phyloP scores from a whole-genome alignment of 306 rosid species.

The Vicia faba region DNA sequence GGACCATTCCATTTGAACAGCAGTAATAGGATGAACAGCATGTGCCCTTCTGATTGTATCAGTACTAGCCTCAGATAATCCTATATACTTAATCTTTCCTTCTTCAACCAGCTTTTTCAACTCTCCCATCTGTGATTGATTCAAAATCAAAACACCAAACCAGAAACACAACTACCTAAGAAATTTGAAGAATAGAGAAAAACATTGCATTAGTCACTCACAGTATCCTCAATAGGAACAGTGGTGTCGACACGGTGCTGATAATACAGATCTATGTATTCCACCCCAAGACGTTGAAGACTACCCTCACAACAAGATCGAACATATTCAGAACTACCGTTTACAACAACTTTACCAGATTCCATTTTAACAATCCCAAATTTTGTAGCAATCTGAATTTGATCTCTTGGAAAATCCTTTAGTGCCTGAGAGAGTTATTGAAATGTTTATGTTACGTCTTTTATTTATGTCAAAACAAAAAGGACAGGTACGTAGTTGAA shows the following conservation, averaged over 20 bases:
- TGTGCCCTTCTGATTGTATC: conserved; percentile 78
- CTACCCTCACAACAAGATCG: conserved; percentile 79
- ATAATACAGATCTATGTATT: conserved; percentile 84
- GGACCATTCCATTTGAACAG: conserved; percentile 77
- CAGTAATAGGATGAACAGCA: conserved; percentile 79
- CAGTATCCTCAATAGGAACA: conserved; percentile 82
- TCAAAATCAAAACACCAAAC: conserved; percentile 31
- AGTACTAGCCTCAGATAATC: conserved; percentile 68
- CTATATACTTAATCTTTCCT: conserved; percentile 68
- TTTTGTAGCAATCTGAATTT: conserved; percentile 78
- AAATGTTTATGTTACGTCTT: not conserved
- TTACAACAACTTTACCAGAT: conserved; percentile 37
- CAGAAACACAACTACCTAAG: not conserved
- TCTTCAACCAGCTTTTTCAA: conserved; percentile 65
- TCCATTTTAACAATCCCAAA: conserved; percentile 63
- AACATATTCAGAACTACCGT: conserved; percentile 82
- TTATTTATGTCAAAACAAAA: not conserved
- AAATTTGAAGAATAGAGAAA: conserved; percentile 4
- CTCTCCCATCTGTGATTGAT: conserved; percentile 56
- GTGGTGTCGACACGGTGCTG: conserved; percentile 81
- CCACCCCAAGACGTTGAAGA: conserved; percentile 69
- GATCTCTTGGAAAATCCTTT: conserved; percentile 70
- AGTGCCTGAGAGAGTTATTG: conserved; percentile 53
- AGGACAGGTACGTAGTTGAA: not conserved
- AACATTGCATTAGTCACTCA: conserved; percentile 38